phyloP scores from a whole-genome alignment of 2,329 filamentous ascomycete species.

The Xylaria sp. region DNA sequence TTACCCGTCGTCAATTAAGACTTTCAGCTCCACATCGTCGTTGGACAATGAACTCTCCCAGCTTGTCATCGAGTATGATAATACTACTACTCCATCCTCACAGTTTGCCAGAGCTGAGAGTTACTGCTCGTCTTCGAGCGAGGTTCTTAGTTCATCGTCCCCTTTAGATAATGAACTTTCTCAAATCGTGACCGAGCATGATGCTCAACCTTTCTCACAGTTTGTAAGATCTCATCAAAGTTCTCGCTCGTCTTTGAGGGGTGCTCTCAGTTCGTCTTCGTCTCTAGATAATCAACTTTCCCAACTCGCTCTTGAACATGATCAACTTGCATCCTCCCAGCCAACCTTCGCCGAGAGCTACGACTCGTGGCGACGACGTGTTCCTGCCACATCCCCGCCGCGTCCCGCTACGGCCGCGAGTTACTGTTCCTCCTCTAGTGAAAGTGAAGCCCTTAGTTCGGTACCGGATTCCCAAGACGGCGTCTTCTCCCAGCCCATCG shows the following conservation, averaged over 20 bases:
- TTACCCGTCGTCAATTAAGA: slow-evolving; percentile 27
- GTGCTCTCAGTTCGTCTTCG: slow-evolving; percentile 20
- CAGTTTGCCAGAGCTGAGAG: slow-evolving; percentile 10
- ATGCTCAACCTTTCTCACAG: slow-evolving; percentile 9
- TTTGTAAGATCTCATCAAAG: slow-evolving; percentile 7
- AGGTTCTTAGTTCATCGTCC: slow-evolving; percentile 22
- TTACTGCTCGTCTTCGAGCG: slow-evolving; percentile 29
- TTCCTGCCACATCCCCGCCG: not conserved
- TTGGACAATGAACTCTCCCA: slow-evolving; percentile 27
- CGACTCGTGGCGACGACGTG: slow-evolving; percentile 2
- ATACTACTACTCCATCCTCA: slow-evolving; percentile 1
- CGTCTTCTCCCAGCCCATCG: slow-evolving; percentile 35
- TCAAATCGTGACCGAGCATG: slow-evolving; percentile 20
- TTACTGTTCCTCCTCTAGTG: slow-evolving; percentile 41
- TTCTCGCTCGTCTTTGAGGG: slow-evolving; percentile 26
- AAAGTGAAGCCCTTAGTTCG: slow-evolving; percentile 34
- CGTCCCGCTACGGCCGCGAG: slow-evolving; percentile 31
- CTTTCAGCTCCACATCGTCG: slow-evolving; percentile 29
- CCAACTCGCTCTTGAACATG: slow-evolving; percentile 19
- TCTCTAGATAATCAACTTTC: slow-evolving; percentile 31
- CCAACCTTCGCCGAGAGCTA: not conserved
- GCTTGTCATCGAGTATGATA: slow-evolving; percentile 21
- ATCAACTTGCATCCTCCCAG: slow-evolving; percentile 17
- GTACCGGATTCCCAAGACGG: slow-evolving; percentile 27
- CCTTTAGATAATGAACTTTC: slow-evolving; percentile 31